phyloP scores from a whole-genome alignment of 192 early-diverging fungal genomes.

The Lunasporangiospora selenospora region DNA sequence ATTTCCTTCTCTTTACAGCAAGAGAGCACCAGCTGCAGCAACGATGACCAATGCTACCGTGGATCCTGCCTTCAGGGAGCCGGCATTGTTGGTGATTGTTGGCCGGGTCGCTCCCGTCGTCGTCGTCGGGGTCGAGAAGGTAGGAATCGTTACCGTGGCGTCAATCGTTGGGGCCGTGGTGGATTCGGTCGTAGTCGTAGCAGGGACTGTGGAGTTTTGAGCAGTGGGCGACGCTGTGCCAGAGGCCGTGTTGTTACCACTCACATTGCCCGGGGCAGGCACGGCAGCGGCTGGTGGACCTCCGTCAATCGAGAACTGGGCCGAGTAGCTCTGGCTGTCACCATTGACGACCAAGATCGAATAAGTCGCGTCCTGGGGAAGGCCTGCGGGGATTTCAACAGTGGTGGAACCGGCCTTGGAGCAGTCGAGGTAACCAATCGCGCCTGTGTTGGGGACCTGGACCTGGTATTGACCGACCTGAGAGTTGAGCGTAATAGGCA shows the following conservation, averaged over 20 bases:
- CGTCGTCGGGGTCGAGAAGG: not conserved
- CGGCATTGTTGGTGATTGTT: constrained; percentile 1
- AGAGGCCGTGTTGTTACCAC: not conserved
- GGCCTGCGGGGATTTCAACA: constrained; percentile 15
- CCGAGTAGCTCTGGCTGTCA: constrained; percentile 21
- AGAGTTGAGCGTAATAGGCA: constrained; percentile 18
- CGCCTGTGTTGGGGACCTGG: constrained; percentile 3
- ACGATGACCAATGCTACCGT: constrained; percentile 17
- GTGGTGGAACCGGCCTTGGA: constrained; percentile 13
- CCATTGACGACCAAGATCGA: constrained; percentile 29
- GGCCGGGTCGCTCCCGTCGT: too few relatives aligned
- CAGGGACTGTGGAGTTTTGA: not conserved
- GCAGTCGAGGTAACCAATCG: constrained; percentile 31
- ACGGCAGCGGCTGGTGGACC: too few relatives aligned
- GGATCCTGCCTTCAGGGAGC: constrained; percentile 15
- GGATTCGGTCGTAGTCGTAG: not conserved
- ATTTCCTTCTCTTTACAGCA: constrained; percentile 12
- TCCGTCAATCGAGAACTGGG: constrained; percentile 27
- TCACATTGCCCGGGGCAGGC: constrained; percentile 12
- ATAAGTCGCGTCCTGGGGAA: constrained; percentile 22
- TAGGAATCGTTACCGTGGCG: not conserved
- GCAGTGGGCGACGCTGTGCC: not conserved
- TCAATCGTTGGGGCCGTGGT: not conserved
- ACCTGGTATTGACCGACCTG: constrained; percentile 15
- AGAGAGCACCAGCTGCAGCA: constrained; percentile 24